A percentile compares a stretch with the other conserved stretches of the same genome.
These are phyloP conservation scores for Nakazawaea ernobii DNA, from an alignment of 805 yeast genomes.

Conservation along the genomic window DNA sequence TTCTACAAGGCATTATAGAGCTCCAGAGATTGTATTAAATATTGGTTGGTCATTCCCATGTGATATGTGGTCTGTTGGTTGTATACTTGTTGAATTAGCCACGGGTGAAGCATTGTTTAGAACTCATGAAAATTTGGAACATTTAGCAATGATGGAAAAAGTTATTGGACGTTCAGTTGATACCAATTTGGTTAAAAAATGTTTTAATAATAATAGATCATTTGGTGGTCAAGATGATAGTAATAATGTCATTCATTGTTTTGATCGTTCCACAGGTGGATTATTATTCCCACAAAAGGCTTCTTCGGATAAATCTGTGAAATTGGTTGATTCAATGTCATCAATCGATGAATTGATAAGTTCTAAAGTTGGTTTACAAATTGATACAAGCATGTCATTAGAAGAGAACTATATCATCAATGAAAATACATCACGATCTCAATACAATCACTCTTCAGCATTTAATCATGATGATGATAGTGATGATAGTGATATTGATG, in stretches of 20 bases:
- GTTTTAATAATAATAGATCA: slow-evolving; percentile 19
- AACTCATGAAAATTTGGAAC: slow-evolving; percentile 93
- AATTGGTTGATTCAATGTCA: slow-evolving; percentile 28
- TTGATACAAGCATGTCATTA: slow-evolving; percentile 17
- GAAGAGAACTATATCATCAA: slow-evolving; percentile 16
- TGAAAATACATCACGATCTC: slow-evolving; percentile 7
- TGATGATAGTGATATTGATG: background rate
- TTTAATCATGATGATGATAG: background rate
- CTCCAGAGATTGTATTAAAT: slow-evolving; percentile 93
- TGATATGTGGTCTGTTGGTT: slow-evolving; percentile 96
- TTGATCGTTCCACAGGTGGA: slow-evolving; percentile 23
- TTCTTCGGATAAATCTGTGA: slow-evolving; percentile 30
- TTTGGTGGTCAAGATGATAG: slow-evolving; percentile 12
- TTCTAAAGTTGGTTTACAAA: slow-evolving; percentile 22
- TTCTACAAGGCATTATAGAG: slow-evolving; percentile 93
- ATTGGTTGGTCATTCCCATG: slow-evolving; percentile 97
- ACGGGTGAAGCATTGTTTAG: slow-evolving; percentile 94
- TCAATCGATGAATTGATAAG: slow-evolving; percentile 23
- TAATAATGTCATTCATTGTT: slow-evolving; percentile 19
- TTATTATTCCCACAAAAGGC: slow-evolving; percentile 29
- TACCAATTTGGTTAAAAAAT: slow-evolving; percentile 24
- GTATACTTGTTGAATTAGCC: slow-evolving; percentile 83
- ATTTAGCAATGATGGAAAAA: slow-evolving; percentile 90
- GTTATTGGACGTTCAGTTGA: slow-evolving; percentile 55
- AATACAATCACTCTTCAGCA: no score